A percentile compares a stretch with the other conserved stretches of the same genome.
Conservation (phyloP, 345 rosid species). For the Raphanus raphanistrum region DNA sequence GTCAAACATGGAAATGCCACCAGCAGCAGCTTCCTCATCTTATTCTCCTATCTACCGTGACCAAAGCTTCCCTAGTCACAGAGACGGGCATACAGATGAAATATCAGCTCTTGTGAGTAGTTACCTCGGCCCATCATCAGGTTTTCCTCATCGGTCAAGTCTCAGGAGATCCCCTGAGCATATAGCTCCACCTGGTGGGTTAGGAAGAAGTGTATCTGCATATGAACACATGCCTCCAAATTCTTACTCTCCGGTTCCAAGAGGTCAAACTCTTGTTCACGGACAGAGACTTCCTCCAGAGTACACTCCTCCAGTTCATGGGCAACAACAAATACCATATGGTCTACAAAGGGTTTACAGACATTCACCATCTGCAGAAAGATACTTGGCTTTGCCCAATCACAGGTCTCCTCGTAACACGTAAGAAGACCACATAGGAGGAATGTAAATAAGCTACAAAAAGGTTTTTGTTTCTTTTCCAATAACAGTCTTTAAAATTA, state of each 20-base stretch:
- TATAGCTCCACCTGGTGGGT: not conserved
- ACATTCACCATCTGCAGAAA: conserved; percentile 45
- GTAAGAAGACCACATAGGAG: conserved; percentile 17
- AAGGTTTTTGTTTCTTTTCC: not conserved
- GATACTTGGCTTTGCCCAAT: conserved; percentile 47
- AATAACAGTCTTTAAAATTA: not conserved
- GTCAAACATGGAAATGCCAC: conserved; percentile 41
- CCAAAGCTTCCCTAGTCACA: conserved; percentile 38
- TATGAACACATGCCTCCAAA: conserved; percentile 27
- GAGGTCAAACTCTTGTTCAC: conserved; percentile 16
- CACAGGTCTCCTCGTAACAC: not conserved
- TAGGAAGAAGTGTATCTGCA: conserved; percentile 4
- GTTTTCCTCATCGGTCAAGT: conserved; percentile 44
- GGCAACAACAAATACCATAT: conserved; percentile 28
- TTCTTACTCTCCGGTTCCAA: conserved; percentile 33
- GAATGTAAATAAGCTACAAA: conserved; percentile 13
- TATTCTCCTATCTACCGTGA: conserved; percentile 41
- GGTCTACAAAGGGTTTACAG: conserved; percentile 33
- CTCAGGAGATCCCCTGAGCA: conserved; percentile 45
- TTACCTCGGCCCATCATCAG: conserved; percentile 44
- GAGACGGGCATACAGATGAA: conserved; percentile 40
- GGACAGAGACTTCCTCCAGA: conserved; percentile 4
- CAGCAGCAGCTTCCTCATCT: conserved; percentile 35
- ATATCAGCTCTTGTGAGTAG: conserved; percentile 45
- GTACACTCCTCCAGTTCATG: conserved; percentile 27